These are phyloP conservation scores for Boechera retrofracta DNA, from an alignment of 345 rosid species.

Conservation along the genomic window DNA sequence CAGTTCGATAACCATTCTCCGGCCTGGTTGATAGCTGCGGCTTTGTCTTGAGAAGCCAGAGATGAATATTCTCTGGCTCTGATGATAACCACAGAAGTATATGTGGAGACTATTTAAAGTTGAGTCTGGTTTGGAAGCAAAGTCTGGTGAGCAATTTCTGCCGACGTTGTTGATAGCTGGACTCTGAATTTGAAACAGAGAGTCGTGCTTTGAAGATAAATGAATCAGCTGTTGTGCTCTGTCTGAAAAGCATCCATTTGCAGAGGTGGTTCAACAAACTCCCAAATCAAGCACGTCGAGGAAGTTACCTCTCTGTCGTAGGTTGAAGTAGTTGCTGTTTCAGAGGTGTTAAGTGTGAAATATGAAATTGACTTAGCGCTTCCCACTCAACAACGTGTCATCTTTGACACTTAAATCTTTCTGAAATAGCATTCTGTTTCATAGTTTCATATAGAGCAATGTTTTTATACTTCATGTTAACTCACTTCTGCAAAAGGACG, in stretches of 20 bases:
- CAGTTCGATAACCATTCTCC: neutral
- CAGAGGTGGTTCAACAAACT: neutral
- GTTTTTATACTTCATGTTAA: neutral
- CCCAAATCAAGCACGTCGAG: neutral
- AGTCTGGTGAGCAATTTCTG: neutral
- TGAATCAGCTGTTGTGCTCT: conserved; percentile 8
- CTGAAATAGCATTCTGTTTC: neutral
- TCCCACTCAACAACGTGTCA: neutral
- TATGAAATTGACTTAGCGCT: neutral
- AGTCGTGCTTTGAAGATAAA: neutral
- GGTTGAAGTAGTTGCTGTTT: neutral
- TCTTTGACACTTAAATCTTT: neutral
- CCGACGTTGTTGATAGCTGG: neutral
- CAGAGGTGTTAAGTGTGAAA: neutral
- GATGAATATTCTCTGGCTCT: neutral
- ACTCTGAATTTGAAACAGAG: neutral
- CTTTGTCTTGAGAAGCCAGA: neutral
- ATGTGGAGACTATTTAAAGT: neutral
- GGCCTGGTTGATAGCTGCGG: neutral
- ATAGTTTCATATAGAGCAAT: neutral
- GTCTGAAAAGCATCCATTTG: neutral
- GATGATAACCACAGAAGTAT: neutral
- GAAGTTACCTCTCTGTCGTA: neutral
- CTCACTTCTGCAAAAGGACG: neutral
- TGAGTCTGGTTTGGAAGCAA: neutral